Evolutionary conservation across 352 stramenopile genomes (phyloP).

Genomic region (Pythium dissimile): DNA sequence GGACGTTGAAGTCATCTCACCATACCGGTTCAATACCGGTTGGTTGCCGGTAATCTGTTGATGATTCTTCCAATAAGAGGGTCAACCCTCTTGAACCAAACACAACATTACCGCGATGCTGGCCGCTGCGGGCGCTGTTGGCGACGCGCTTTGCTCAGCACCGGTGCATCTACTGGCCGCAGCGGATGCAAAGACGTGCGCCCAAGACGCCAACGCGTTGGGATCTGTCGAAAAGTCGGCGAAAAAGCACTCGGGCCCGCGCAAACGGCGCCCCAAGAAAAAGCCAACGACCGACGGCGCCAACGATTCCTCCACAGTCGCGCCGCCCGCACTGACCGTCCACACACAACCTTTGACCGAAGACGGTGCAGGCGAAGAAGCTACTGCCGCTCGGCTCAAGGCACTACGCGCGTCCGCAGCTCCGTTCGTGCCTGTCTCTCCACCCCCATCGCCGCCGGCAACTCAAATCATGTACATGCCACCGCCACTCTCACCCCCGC

Average conservation of each 20-base stretch:
- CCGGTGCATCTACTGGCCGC: background rate
- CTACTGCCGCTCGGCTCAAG: constrained; percentile 2
- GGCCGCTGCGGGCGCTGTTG: background rate
- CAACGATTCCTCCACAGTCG: background rate
- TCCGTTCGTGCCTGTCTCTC: constrained; percentile 33
- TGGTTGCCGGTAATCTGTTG: no score
- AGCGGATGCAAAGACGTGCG: background rate
- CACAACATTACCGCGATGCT: no score
- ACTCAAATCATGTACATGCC: background rate
- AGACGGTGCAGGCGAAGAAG: background rate
- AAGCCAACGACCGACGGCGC: constrained; percentile 17
- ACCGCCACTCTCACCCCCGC: background rate
- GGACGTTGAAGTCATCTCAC: no score
- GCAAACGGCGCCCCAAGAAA: constrained; percentile 68
- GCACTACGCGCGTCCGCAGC: constrained; percentile 29
- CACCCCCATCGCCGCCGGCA: background rate
- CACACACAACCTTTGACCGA: background rate
- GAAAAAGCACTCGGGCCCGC: constrained; percentile 54
- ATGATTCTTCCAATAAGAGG: no score
- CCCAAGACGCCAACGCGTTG: background rate
- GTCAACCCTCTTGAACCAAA: no score
- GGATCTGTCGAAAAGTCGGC: constrained; percentile 2
- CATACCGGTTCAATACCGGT: no score
- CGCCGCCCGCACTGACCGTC: background rate
- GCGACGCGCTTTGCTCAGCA: background rate